phyloP scores from a whole-genome alignment of 495 filamentous ascomycete species.

The Tuber brumale region DNA sequence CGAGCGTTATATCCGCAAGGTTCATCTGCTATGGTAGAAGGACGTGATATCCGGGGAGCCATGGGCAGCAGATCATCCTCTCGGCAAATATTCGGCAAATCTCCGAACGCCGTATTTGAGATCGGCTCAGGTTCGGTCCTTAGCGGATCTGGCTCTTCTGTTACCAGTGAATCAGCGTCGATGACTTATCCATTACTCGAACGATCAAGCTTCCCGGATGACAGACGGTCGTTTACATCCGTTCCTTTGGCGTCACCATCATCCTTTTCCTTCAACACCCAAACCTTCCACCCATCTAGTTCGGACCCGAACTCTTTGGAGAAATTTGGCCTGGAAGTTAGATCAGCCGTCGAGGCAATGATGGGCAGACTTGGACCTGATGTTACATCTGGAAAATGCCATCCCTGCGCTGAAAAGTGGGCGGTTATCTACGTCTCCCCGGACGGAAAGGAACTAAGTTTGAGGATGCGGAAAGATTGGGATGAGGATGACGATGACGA shows the following conservation, averaged over 20 bases:
- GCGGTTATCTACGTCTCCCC: conserved; percentile 68
- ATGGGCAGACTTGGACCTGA: conserved; percentile 55
- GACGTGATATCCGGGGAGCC: conserved; percentile 38
- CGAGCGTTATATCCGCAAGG: conserved; percentile 61
- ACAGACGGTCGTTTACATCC: conserved; percentile 40
- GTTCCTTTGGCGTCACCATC: conserved; percentile 35
- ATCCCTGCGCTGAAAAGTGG: conserved; percentile 68
- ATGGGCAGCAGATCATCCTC: conserved; percentile 35
- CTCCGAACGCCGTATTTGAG: conserved; percentile 38
- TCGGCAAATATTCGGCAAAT: conserved; percentile 38
- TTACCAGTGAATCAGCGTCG: conserved; percentile 60
- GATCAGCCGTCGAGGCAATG: conserved; percentile 61
- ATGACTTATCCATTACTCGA: conserved; percentile 61
- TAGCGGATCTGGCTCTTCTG: conserved; percentile 59
- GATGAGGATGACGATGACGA: conserved; percentile 62
- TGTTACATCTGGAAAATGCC: conserved; percentile 55
- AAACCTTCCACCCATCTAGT: conserved; percentile 15
- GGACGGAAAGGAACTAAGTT: conserved; percentile 61
- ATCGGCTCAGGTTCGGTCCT: conserved; percentile 52
- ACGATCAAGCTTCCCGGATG: conserved; percentile 36
- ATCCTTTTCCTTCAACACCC: conserved; percentile 38
- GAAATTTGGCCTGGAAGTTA: conserved; percentile 45
- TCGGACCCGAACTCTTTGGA: conserved; percentile 40
- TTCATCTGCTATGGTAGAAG: conserved; percentile 24
- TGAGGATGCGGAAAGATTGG: conserved; percentile 65